phyloP scores from a whole-genome alignment of 2,329 filamentous ascomycete species.

The Diaporthe eres region DNA sequence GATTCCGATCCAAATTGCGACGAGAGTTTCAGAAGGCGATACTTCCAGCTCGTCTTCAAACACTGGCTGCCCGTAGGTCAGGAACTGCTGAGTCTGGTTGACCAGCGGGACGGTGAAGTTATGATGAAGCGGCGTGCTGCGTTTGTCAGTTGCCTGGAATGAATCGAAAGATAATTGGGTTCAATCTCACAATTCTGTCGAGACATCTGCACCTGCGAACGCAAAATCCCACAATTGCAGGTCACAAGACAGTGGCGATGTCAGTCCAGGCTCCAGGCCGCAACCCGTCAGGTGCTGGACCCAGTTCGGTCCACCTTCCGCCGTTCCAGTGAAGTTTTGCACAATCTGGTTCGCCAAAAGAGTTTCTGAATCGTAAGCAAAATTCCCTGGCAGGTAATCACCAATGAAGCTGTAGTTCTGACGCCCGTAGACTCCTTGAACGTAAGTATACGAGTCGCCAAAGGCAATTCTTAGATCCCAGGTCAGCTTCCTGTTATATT shows the following conservation, averaged over 20 bases:
- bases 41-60: conserved; percentile 49
- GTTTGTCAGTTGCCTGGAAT: conserved; percentile 31
- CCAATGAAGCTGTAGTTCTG: conserved; percentile 68
- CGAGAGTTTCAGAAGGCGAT: conserved; percentile 56
- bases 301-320: conserved; percentile 69
- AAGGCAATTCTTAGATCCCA: conserved; percentile 56
- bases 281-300: conserved; percentile 67
- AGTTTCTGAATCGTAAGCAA: conserved; percentile 58
- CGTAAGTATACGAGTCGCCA: conserved; percentile 66
- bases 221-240: conserved; percentile 70
- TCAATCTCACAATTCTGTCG: conserved; percentile 48
- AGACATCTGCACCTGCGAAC: conserved; percentile 67
- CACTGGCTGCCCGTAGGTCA: conserved; percentile 58
- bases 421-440: conserved; percentile 66
- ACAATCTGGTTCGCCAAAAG: conserved; percentile 64
- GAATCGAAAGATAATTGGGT: conserved; percentile 46
- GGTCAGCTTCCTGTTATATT: background rate
- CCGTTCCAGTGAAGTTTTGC: conserved; percentile 61
- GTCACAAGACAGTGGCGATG: conserved; percentile 58
- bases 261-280: conserved; percentile 59
- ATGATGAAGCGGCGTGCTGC: conserved; percentile 63
- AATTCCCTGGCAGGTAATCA: conserved; percentile 58
- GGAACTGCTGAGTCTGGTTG: conserved; percentile 65
- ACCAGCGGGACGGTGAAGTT: conserved; percentile 63
- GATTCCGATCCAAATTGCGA: conserved; percentile 69